These are phyloP conservation scores for Ramaria sp. DNA, from an alignment of 768 basidiomycete genomes.

Conservation along the genomic window DNA sequence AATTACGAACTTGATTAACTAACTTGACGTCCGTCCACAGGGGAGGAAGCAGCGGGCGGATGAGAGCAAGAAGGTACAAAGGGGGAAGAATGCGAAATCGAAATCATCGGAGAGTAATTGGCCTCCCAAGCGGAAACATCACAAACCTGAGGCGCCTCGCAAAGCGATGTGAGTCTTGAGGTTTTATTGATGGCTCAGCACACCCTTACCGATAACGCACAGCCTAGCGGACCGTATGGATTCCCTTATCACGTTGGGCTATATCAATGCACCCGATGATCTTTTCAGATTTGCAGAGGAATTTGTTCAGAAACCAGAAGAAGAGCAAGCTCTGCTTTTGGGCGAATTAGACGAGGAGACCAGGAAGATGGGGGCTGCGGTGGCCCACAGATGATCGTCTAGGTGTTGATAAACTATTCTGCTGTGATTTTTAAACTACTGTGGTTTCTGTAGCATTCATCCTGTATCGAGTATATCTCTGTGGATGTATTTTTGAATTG, in stretches of 20 bases:
- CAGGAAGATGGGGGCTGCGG: background rate
- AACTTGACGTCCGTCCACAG: background rate
- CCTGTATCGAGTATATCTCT: too few relatives aligned
- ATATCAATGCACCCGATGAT: conserved; percentile 42
- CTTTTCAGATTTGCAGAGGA: conserved; percentile 47
- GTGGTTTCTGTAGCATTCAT: too few relatives aligned
- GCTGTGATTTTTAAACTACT: too few relatives aligned
- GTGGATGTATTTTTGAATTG: too few relatives aligned
- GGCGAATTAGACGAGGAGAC: conserved; percentile 26
- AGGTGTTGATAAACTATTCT: background rate
- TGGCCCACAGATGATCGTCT: background rate
- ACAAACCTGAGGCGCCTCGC: conserved; percentile 26
- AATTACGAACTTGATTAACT: background rate
- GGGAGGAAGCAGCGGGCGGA: conserved; percentile 17
- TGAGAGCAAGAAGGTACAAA: conserved; percentile 9
- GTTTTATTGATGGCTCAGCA: background rate
- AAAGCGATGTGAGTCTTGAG: conserved; percentile 30
- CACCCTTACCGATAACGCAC: background rate
- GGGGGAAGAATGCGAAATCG: conserved; percentile 11
- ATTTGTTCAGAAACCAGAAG: conserved; percentile 35
- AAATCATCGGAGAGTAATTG: conserved; percentile 35
- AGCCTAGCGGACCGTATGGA: conserved; percentile 46
- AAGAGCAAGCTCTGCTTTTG: conserved; percentile 33
- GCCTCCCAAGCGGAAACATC: conserved; percentile 57
- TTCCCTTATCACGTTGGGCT: conserved; percentile 52